phyloP scores from a whole-genome alignment of 805 yeast genomes.

The Komagataella phaffii region DNA sequence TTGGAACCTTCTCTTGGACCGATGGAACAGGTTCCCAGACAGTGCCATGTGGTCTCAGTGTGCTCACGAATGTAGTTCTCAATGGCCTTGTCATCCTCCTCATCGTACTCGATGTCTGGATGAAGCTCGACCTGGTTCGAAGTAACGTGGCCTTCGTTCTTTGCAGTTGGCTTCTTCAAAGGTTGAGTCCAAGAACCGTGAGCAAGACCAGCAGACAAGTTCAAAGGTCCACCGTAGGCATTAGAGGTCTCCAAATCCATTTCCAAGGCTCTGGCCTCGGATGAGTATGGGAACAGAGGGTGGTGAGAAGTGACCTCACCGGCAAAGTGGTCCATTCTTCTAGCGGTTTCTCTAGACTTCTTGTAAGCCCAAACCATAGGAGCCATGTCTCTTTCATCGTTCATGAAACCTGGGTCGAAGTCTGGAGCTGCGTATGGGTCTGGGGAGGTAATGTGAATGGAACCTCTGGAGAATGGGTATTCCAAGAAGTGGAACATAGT shows the following conservation, averaged over 20 bases:
- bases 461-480: slow-evolving; percentile 18
- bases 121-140: slow-evolving; percentile 12
- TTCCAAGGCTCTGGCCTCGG: slow-evolving; percentile 15
- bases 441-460: slow-evolving; percentile 10
- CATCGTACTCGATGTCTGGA: slow-evolving; percentile 12
- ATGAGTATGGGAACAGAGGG: slow-evolving; percentile 12
- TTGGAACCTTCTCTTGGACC: slow-evolving; percentile 16
- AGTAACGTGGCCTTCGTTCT: slow-evolving; percentile 10
- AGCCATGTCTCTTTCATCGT: slow-evolving; percentile 16
- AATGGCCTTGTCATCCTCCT: slow-evolving; percentile 14
- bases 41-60: slow-evolving; percentile 18
- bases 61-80: slow-evolving; percentile 15
- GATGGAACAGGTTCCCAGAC: slow-evolving; percentile 16
- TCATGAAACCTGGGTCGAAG: slow-evolving; percentile 16
- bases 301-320: slow-evolving; percentile 17
- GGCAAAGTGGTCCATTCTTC: slow-evolving; percentile 16
- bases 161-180: slow-evolving; percentile 10
- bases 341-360: slow-evolving; percentile 16
- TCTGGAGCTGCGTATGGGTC: slow-evolving; percentile 15
- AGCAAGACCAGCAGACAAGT: slow-evolving; percentile 13
- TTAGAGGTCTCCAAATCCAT: slow-evolving; percentile 13
- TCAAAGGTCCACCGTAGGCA: slow-evolving; percentile 14
- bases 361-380: slow-evolving; percentile 17
- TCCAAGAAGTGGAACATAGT: slow-evolving; percentile 17
- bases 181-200: slow-evolving; percentile 18